These are phyloP conservation scores for Aspergillus fructus DNA, from an alignment of 2,329 filamentous ascomycete genomes.

Conservation along the genomic window DNA sequence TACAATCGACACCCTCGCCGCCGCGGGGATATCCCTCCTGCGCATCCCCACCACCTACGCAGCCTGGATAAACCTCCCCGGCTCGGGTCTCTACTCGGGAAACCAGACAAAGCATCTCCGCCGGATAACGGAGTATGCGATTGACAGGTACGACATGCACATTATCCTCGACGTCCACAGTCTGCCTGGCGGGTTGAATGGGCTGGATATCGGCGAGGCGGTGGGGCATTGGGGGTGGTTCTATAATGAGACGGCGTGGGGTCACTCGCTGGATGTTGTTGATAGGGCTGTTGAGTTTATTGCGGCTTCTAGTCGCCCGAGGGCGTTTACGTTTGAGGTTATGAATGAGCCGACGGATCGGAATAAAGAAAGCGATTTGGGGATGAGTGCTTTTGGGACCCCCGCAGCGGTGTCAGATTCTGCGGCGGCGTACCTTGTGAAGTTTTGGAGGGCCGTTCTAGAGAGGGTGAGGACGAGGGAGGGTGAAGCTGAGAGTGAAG, in stretches of 20 bases:
- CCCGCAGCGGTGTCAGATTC: conserved; percentile 21
- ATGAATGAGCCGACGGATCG: conserved; percentile 28
- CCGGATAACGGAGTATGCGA: conserved; percentile 24
- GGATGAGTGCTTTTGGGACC: conserved; percentile 24
- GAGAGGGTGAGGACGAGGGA: conserved; percentile 12
- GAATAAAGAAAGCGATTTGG: conserved; percentile 14
- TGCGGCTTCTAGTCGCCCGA: conserved; percentile 15
- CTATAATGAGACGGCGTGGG: conserved; percentile 23
- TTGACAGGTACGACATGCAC: conserved; percentile 25
- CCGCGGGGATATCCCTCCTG: conserved; percentile 11
- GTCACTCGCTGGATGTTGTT: conserved; percentile 23
- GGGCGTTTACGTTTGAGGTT: conserved; percentile 25
- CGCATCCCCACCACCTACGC: conserved; percentile 21
- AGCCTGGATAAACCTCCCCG: conserved; percentile 23
- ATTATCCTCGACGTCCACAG: conserved; percentile 28
- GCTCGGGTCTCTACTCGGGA: conserved; percentile 26
- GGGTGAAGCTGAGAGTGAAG: neutral
- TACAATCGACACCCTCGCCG: conserved; percentile 16
- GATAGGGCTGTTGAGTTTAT: conserved; percentile 23
- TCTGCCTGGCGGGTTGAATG: conserved; percentile 27
- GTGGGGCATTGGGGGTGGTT: conserved; percentile 26
- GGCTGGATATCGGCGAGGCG: conserved; percentile 25
- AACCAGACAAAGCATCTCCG: conserved; percentile 21
- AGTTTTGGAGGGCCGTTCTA: conserved; percentile 24
- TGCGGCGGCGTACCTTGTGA: conserved; percentile 26